Base-by-base conservation (phyloP, 1,139 yeast genomes). In the Hemisphaericaspora lyxosophila region DNA sequence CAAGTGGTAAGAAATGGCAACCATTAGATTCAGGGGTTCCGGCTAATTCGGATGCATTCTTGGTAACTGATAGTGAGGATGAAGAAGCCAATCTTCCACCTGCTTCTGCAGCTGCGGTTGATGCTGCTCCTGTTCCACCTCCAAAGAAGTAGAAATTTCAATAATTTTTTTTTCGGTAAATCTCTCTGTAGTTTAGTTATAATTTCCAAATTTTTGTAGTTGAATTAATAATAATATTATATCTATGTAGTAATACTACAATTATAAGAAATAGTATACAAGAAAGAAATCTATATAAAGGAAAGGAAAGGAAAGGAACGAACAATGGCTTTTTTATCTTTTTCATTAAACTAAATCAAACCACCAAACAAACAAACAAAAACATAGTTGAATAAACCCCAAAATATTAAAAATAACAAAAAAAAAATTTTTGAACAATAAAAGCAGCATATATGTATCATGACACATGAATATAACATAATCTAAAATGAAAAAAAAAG, bases 1-100 rank as follows among this genome's bases (percentile, higher is more conserved):
- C 52, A 19, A 39, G 43, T 47, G 54, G 49, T 5, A 57, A 67
- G 52, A 77, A 78, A 50, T 81, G 86, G 86, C 82, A 80, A 54
- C 82, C 85, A 2, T 65, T 82, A 44, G 64, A 70, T 41, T 59
- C 74, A n/a, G 75, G 71, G 17, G 76, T 70, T 32, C 83, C 86
- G 2, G 80, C 73, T 26, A 78, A 73, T 44, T 75, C 80, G 38
- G 90, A 83, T 52, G 86, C 89, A 1, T 85, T 85, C 55, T 72
- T 83, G 53, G 85, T 85, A 31, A 86, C 85, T 37, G 92, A 85
- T 51, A 79, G 85, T 54, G 94, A 85, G 48, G 90, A 83, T 41
- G 89, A 83, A 39, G 81, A 77, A 20, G 51, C 31, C n/a, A n/a
- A n/a, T n/a, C n/a, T n/a, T n/a, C n/a, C n/a, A n/a, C n/a, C n/a